Evolutionary conservation across 202 grass and related monocot genomes (phyloP).

Genomic region (Digitaria exilis): DNA sequence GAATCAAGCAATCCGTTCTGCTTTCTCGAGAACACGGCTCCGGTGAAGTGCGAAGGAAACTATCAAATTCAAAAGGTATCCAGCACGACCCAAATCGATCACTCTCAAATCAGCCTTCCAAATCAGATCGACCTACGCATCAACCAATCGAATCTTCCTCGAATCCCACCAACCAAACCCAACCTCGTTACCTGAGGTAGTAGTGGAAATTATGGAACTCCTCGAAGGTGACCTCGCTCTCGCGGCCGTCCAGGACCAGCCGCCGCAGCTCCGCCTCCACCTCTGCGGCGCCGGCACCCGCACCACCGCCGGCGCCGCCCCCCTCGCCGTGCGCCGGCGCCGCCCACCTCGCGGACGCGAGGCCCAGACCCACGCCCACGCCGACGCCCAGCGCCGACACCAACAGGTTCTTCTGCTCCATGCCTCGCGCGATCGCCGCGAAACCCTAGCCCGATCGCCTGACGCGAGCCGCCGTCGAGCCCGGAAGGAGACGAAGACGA

Average conservation of each 20-base stretch:
- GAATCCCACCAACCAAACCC: constrained; percentile 11
- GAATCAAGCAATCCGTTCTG: not conserved
- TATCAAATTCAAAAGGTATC: not conserved
- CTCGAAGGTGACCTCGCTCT: constrained; percentile 73
- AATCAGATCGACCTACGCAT: constrained; percentile 23
- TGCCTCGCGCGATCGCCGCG: constrained; percentile 1
- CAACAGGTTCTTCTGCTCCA: constrained; percentile 92
- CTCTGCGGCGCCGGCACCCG: constrained; percentile 35
- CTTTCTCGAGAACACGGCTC: constrained; percentile 3
- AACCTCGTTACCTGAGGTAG: constrained; percentile 71
- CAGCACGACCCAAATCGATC: not conserved
- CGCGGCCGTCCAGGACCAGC: constrained; percentile 65
- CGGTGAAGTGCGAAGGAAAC: not conserved
- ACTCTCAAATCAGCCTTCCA: not conserved
- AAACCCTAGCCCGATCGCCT: not conserved
- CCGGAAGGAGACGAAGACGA: not conserved
- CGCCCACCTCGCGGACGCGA: constrained; percentile 70
- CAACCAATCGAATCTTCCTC: not conserved
- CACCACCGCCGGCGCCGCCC: not conserved
- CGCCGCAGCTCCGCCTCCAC: constrained; percentile 84
- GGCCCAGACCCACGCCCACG: constrained; percentile 80
- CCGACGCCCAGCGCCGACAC: constrained; percentile 85
- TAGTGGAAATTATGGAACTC: constrained; percentile 63
- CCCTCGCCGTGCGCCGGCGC: constrained; percentile 26
- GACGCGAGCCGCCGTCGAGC: not conserved